Evolutionary conservation across 306 rosid species (phyloP).

Genomic region (Vicia faba): DNA sequence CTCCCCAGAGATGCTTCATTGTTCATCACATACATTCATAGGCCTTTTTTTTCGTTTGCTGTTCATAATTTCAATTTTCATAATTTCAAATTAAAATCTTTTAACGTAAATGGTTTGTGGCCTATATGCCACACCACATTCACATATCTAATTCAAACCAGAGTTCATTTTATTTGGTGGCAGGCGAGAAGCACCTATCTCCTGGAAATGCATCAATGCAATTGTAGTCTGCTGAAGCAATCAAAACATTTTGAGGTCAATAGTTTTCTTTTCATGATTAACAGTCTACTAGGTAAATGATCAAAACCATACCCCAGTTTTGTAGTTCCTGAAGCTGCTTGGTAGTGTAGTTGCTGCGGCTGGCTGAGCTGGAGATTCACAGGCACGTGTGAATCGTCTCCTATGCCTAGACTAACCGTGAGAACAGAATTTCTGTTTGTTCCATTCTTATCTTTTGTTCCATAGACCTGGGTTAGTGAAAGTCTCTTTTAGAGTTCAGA

Average conservation of each 20-base stretch:
- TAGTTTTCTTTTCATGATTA: conserved; percentile 33
- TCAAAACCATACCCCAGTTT: conserved; percentile 63
- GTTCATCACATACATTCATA: conserved; percentile 47
- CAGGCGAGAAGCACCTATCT: conserved; percentile 37
- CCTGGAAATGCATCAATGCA: conserved; percentile 48
- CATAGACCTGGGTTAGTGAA: conserved; percentile 66
- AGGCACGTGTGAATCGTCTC: conserved; percentile 61
- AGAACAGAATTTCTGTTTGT: conserved; percentile 49
- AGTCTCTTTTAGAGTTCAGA: conserved; percentile 42
- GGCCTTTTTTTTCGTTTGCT: conserved; percentile 21
- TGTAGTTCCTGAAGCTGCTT: conserved; percentile 53
- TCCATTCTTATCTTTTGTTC: conserved; percentile 58
- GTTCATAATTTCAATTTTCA: conserved; percentile 33
- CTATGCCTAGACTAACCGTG: conserved; percentile 50
- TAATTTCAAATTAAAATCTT: conserved; percentile 40
- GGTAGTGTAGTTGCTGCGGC: conserved; percentile 60
- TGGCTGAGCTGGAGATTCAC: conserved; percentile 88
- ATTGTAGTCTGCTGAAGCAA: conserved; percentile 68
- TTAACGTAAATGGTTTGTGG: conserved; percentile 23
- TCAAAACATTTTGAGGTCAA: conserved; percentile 47
- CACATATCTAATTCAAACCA: conserved; percentile 41
- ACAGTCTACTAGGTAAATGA: conserved; percentile 30
- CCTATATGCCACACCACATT: conserved; percentile 41
- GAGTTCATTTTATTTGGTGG: conserved; percentile 48
- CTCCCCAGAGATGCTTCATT: conserved; percentile 49